Base-by-base conservation (phyloP, 805 yeast species). In the Torulaspora maleeae region DNA sequence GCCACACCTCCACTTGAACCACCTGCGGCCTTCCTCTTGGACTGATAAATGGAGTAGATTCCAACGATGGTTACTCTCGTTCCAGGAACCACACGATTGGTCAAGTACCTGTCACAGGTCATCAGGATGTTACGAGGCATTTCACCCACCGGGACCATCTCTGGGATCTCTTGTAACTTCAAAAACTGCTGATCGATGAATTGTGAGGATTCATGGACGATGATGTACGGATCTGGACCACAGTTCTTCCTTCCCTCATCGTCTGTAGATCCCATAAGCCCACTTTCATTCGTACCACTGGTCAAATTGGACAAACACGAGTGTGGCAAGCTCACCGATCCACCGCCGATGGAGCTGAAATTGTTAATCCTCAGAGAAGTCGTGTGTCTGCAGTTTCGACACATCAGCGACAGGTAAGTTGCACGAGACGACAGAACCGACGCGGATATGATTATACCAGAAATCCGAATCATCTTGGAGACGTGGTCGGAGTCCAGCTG, bases 101-200 rank as follows among this genome's bases (percentile, higher is more conserved):
- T 84, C 61, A 93, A 71, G 56, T 86, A 86, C 50, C 99, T 77
- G 64, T 93, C 98, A 27, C 88, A 87, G 35, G 93, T 85, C 52
- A 93, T 73, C 47, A 87, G 61, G 33, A 93, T 83, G 59, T 93
- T 95, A 55, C 99, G 79, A 7, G 99, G 99, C 88, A 93, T 83
- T 69, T 93, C 99, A 54, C 99, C 99, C 24, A 93, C 95, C 1
- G 99, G 99, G 1, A 93, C 97, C 83, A 86, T 86, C 64, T 93
- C 99, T 10, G 98, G 97, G n/a, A 93, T 76, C 64, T 93, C 99
- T 66, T 93, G 99, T 45, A 93, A 74, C 65, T 93, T 93, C 59
- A 93, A 75, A 25, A 84, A 81, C 68, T 93, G 99, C 64, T 95
- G 98, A 68, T 93, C 98, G 43, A 93, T 83, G 65, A 90, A 93